phyloP scores from a whole-genome alignment of 1,139 yeast species.

The Lodderomyces metapsilosis region DNA sequence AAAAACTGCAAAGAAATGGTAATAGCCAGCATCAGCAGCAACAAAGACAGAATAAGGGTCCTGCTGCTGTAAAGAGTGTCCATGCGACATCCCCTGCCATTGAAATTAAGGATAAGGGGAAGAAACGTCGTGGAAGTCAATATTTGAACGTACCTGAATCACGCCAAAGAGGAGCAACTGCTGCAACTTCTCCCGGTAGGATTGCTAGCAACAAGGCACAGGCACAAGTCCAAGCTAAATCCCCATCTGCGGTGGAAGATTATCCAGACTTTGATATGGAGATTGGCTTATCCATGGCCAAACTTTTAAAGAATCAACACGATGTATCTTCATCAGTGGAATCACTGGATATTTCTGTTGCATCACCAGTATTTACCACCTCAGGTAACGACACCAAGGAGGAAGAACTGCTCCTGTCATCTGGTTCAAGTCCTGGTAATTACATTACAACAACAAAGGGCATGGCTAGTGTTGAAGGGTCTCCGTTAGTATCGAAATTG shows the following conservation, averaged over 20 bases:
- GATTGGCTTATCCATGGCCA: conserved; percentile 48
- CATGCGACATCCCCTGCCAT: conserved; percentile 11
- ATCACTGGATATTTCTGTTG: conserved; percentile 25
- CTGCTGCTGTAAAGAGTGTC: conserved; percentile 1
- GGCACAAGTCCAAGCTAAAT: not conserved
- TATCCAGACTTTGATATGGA: conserved; percentile 35
- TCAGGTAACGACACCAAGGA: conserved; percentile 27
- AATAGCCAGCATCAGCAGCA: not conserved
- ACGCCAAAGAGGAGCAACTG: not conserved
- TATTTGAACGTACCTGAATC: not conserved
- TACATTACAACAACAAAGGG: not conserved
- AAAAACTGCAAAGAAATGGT: conserved; percentile 3
- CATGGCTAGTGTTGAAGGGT: not conserved
- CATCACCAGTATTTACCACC: conserved; percentile 42
- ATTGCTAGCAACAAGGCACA: not conserved
- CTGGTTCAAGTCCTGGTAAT: conserved; percentile 20
- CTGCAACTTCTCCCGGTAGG: not conserved
- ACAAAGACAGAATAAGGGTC: too few species aligned
- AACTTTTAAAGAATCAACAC: conserved; percentile 24
- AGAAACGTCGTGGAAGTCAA: conserved; percentile 1
- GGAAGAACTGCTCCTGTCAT: conserved; percentile 43
- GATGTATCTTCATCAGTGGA: conserved; percentile 38
- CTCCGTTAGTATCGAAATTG: conserved; percentile 20
- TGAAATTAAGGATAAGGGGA: conserved; percentile 8
- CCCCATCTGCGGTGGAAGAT: not conserved